These are phyloP conservation scores for Boletus speciosus DNA, from an alignment of 768 basidiomycete species.

Conservation along the genomic window DNA sequence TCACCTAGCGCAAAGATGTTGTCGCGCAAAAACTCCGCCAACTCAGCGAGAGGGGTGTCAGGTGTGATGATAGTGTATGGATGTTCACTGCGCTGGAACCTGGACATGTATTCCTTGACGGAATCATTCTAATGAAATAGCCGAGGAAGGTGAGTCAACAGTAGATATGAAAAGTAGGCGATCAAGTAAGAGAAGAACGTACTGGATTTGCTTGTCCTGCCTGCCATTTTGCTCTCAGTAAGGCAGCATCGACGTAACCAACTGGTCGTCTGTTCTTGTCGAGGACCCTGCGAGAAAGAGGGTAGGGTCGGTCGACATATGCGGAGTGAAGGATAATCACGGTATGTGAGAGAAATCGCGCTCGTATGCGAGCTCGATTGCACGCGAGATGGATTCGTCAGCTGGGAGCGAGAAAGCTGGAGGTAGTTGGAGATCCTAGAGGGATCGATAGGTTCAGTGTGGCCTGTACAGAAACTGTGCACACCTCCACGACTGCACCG, in stretches of 20 bases:
- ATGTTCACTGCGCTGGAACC: conserved; percentile 63
- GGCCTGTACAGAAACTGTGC: not conserved
- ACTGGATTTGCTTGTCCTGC: conserved; percentile 69
- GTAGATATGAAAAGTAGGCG: not conserved
- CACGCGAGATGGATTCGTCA: conserved; percentile 66
- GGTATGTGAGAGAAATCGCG: conserved; percentile 93
- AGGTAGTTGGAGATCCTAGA: conserved; percentile 66
- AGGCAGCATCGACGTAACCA: conserved; percentile 79
- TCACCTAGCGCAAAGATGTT: conserved; percentile 77
- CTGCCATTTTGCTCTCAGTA: conserved; percentile 77
- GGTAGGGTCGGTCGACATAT: not conserved
- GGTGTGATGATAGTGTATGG: conserved; percentile 83
- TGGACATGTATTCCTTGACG: conserved; percentile 66
- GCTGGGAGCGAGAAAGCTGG: conserved; percentile 83
- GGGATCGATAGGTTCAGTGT: not conserved
- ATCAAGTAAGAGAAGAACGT: conserved; percentile 23
- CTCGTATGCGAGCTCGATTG: conserved; percentile 87
- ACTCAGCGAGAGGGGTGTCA: conserved; percentile 67
- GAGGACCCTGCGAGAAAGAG: conserved; percentile 56
- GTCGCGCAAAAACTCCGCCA: conserved; percentile 72
- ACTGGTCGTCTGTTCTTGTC: conserved; percentile 68
- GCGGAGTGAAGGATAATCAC: conserved; percentile 39
- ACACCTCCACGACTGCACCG: conserved; percentile 87
- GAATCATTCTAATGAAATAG: conserved; percentile 54
- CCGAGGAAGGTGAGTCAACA: not conserved